Evolutionary conservation across 176 grass and related monocot genomes (phyloP), one percentile per base, ranked within the genome.

Genomic region (Sorghum bicolor): DNA sequence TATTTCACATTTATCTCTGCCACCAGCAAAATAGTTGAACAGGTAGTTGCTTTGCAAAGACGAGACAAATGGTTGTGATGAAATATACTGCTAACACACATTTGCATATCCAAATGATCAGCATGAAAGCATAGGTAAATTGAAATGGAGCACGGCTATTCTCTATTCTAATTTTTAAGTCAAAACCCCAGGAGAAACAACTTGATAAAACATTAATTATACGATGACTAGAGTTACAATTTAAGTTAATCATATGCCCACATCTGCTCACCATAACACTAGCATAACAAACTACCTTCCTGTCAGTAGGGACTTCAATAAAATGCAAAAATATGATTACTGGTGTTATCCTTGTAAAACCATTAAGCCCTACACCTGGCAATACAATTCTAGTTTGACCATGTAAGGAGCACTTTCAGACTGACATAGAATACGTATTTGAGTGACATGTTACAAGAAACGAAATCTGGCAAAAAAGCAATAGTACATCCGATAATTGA

Each of bases 401-500:
- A 79, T 67, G 53, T 19, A 83, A 3, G 36, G 14, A 37, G 5
- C 22, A 26, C 28, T 32, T 50, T 11, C 22, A 62, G 58, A 31
- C n/a, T 14, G 45, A 58, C 19, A 62, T 15, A 50, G 75, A 40
- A 29, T 45, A 48, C 22, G 0, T 64, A n/a, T 29, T 47, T 76
- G 62, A n/a, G n/a, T n/a, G n/a, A 64, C 64, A 41, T 75, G 57
- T 31, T 32, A 70, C 20, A n/a, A 57, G 8, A 8, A 2, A 45
- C 72, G 55, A 52, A 12, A 34, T 53, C 57, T 53, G 26, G 4
- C 64, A 64, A 15, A 76, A 55, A 33, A 5, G 40, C 44, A 34
- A 72, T 17, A 76, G 24, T 64, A 72, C 72, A 88, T 63, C 58
- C 57, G 44, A 72, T 77, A 82, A 61, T 60, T 32, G 58, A 60